A percentile compares a stretch with the other conserved stretches of the same genome.
Evolutionary conservation across 441 rosid genomes (phyloP).

Genomic region (Croton laevigatus): DNA sequence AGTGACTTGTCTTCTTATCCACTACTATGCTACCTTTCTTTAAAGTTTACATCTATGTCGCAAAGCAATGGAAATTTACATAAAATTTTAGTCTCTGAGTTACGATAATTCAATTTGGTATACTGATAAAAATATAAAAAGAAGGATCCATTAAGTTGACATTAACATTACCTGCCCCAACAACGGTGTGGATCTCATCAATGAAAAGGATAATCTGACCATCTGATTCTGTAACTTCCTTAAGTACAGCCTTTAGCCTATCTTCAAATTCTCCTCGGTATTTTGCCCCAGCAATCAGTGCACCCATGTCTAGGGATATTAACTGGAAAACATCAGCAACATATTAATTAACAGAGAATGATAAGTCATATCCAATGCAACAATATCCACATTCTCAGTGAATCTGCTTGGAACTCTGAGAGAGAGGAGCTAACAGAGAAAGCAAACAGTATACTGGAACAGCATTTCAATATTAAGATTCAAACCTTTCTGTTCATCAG

Average conservation of each 20-base stretch:
- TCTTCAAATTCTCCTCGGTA: slow-evolving; percentile 97
- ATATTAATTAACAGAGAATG: not conserved
- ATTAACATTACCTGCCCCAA: slow-evolving; percentile 76
- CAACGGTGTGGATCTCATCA: slow-evolving; percentile 96
- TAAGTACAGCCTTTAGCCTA: slow-evolving; percentile 91
- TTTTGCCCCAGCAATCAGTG: slow-evolving; percentile 96
- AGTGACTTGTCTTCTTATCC: not conserved
- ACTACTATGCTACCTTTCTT: slow-evolving; percentile 4
- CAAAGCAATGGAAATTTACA: not conserved
- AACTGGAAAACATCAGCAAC: slow-evolving; percentile 40
- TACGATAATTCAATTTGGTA: not conserved
- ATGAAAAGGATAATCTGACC: slow-evolving; percentile 86
- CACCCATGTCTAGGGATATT: slow-evolving; percentile 97
- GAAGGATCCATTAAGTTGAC: not conserved
- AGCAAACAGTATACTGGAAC: not conserved
- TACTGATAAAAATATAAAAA: not conserved
- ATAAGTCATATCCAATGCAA: not conserved
- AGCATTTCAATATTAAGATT: slow-evolving; percentile 7
- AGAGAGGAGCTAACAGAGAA: not conserved
- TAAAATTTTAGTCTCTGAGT: not conserved
- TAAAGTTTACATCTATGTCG: slow-evolving; percentile 1
- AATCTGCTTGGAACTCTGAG: not conserved
- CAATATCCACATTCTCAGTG: not conserved
- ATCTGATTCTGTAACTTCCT: slow-evolving; percentile 90
- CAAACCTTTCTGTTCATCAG: slow-evolving; percentile 91